Conservation (phyloP, 345 rosid species). For the Eucalyptus cladocalyx region DNA sequence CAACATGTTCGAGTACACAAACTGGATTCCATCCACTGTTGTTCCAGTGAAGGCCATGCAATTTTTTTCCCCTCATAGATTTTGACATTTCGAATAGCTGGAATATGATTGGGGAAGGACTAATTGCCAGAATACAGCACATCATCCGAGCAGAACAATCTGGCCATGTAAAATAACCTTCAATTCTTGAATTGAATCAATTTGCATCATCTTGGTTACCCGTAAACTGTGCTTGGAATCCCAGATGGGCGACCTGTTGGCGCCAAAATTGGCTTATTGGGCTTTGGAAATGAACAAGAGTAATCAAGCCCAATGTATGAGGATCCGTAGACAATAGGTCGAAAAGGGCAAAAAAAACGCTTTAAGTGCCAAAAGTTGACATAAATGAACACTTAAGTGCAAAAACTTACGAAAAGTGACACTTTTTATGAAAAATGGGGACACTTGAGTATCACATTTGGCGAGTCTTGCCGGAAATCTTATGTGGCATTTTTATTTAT, state of each 20-base stretch:
- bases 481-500: too few relatives aligned
- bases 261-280: too few relatives aligned
- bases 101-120: not conserved
- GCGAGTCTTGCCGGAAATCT: fast-evolving
- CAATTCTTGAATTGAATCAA: not conserved
- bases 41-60: not conserved
- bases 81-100: not conserved
- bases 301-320: not conserved
- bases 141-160: not conserved
- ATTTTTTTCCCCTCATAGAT: not conserved
- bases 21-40: not conserved
- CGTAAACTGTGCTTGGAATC: not conserved
- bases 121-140: not conserved
- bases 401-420: fast-evolving
- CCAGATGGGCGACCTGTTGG: not conserved
- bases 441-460: fast-evolving
- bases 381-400: fast-evolving
- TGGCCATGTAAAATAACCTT: not conserved
- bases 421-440: too few relatives aligned
- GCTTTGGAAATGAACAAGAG: not conserved
- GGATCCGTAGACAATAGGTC: not conserved
- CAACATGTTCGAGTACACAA: not conserved
- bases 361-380: fast-evolving
- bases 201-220: not conserved
- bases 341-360: fast-evolving